Conservation (phyloP, 306 rosid genomes). For the Spatholobus suberectus region DNA sequence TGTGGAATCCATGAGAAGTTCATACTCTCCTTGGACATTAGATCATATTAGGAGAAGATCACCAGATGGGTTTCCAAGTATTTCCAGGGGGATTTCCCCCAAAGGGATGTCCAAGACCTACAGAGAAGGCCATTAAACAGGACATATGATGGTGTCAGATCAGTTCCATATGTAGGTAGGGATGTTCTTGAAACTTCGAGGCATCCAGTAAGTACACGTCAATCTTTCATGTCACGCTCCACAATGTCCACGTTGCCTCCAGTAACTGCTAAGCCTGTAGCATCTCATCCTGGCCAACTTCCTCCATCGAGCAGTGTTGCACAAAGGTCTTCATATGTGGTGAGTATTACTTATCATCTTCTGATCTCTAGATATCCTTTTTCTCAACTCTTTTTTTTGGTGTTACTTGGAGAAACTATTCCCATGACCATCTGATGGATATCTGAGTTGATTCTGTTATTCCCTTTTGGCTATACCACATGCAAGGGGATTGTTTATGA, state of each 20-base stretch:
- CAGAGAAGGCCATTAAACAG: constrained; percentile 65
- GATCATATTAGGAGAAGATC: constrained; percentile 70
- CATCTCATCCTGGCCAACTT: constrained; percentile 62
- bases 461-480: background rate
- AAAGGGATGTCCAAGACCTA: constrained; percentile 56
- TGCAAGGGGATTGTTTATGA: background rate
- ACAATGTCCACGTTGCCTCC: constrained; percentile 64
- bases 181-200: constrained; percentile 65
- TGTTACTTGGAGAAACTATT: constrained; percentile 30
- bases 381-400: constrained; percentile 15
- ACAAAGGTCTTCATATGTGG: constrained; percentile 65
- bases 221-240: constrained; percentile 59
- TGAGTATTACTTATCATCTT: constrained; percentile 51
- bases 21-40: constrained; percentile 81
- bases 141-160: constrained; percentile 63
- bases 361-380: constrained; percentile 4
- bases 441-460: constrained; percentile 27
- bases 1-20: constrained; percentile 67
- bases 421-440: constrained; percentile 28
- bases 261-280: constrained; percentile 60
- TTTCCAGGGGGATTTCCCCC: constrained; percentile 55
- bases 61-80: constrained; percentile 52
- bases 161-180: constrained; percentile 60
- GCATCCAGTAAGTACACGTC: constrained; percentile 54
- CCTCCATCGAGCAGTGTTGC: constrained; percentile 64